These are phyloP conservation scores for Pichia terricola DNA, from an alignment of 1,139 yeast genomes.

Conservation along the genomic window DNA sequence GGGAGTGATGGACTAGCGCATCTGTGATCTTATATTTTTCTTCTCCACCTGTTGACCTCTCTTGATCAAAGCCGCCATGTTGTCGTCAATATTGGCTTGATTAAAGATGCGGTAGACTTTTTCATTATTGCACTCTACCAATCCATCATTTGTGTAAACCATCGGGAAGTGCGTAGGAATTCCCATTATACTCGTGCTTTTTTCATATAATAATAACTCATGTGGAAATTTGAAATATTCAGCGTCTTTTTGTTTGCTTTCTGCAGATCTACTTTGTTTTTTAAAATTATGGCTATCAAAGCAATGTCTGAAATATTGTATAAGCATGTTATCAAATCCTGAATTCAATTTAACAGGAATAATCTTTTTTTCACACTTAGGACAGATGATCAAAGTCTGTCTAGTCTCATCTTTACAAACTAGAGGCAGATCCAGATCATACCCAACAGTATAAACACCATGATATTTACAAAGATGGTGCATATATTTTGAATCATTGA, in stretches of 20 bases:
- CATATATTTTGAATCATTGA: constrained; percentile 21
- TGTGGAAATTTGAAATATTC: neutral
- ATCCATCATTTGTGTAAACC: no score
- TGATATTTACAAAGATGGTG: constrained; percentile 25
- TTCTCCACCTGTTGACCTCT: no score
- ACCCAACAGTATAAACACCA: constrained; percentile 25
- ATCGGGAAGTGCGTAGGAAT: no score
- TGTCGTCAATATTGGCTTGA: no score
- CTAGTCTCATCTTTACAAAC: constrained; percentile 11
- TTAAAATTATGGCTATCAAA: constrained; percentile 3
- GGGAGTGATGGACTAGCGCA: no score
- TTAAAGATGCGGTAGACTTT: no score
- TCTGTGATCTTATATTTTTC: no score
- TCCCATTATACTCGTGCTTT: no score
- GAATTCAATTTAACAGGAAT: neutral
- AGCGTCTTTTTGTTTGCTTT: neutral
- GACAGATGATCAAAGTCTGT: neutral
- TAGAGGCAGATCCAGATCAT: constrained; percentile 19
- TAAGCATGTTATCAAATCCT: constrained; percentile 2
- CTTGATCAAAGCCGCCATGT: no score
- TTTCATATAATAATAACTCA: no score
- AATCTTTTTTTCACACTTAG: constrained; percentile 2
- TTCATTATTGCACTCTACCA: no score
- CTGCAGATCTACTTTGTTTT: constrained; percentile 1
- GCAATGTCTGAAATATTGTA: constrained; percentile 5